Percentiles rank a stretch among this genome's conserved stretches.
These are phyloP conservation scores for Mortierella sp. DNA, from an alignment of 371 early-diverging fungal species.

Conservation along the genomic window DNA sequence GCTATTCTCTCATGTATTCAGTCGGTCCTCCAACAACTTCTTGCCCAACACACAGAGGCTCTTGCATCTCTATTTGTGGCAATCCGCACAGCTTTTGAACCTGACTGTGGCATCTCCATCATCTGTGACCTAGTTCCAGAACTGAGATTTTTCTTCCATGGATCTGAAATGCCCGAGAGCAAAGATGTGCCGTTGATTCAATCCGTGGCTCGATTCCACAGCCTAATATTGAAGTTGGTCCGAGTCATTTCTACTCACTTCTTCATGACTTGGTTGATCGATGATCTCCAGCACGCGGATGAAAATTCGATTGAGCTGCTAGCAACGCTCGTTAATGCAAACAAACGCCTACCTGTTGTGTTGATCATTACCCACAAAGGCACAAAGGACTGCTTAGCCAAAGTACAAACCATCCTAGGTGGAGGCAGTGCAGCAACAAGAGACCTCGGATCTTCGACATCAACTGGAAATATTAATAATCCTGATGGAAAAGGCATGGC, in stretches of 20 bases:
- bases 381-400: conserved; percentile 35
- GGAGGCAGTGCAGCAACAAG: conserved; percentile 10
- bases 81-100: conserved; percentile 50
- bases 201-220: conserved; percentile 44
- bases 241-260: conserved; percentile 51
- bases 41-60: conserved; percentile 39
- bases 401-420: conserved; percentile 46
- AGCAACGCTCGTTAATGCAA: conserved; percentile 42
- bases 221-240: conserved; percentile 37
- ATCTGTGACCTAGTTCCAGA: conserved; percentile 48
- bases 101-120: conserved; percentile 43
- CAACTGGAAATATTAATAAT: too few species aligned
- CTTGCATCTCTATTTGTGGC: conserved; percentile 44
- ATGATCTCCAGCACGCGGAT: conserved; percentile 50
- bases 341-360: conserved; percentile 44
- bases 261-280: conserved; percentile 53
- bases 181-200: conserved; percentile 34
- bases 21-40: conserved; percentile 42
- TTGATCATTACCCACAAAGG: conserved; percentile 47
- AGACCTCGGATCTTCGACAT: too few species aligned
- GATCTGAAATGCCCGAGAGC: conserved; percentile 31
- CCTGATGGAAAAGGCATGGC: too few species aligned
- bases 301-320: conserved; percentile 39
- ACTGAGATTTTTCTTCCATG: conserved; percentile 40
- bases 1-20: conserved; percentile 43